Base-by-base conservation (phyloP, 2,329 filamentous ascomycete species). In the Tolypocladium guangdongense region DNA sequence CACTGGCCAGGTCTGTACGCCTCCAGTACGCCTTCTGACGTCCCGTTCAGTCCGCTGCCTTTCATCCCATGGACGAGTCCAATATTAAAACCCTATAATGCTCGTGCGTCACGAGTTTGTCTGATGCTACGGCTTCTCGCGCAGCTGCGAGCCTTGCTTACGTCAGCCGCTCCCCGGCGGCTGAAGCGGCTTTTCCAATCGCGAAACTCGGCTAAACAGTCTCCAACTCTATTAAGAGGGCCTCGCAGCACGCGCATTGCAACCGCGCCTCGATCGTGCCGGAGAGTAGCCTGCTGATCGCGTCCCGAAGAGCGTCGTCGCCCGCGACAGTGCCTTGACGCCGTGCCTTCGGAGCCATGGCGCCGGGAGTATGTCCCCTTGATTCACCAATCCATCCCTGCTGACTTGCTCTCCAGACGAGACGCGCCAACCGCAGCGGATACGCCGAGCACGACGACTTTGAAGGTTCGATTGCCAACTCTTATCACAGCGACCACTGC, bases 401-500 rank as follows among this genome's bases (percentile, higher is more conserved):
- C 61, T 60, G 39, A 60, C 55, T 27, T 30, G 35, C 47, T 8
- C 52, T 39, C 12, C 66, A 81, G 70, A 82, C 80, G 52, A 73
- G 80, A 65, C 78, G 80, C 58, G 78, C 79, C 57, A 78, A 77
- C 57, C 75, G 80, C 54, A 70, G 75, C 58, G 77, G 74, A 51
- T 81, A 79, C 58, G 73, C 76, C 39, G 80, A 83, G 58, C 80
- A 82, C 61, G 80, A 83, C 62, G 80, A 82, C 57, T 82, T 83
- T 53, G 80, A 83, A 69, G 79, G 76, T 78, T 52, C 45, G 55
- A 41, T 8, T 8, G 4, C 32, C n/a, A 11, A 30, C 7, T 8
- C 7, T 16, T 11, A 14, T 33, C 35, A 14, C 11, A 35, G 30
- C 27, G 39, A 51, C 54, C 50, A 33, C 43, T 58, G 53, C 60